These are phyloP conservation scores for Parmelia sp. DNA, from an alignment of 495 filamentous ascomycete species.

Conservation along the genomic window DNA sequence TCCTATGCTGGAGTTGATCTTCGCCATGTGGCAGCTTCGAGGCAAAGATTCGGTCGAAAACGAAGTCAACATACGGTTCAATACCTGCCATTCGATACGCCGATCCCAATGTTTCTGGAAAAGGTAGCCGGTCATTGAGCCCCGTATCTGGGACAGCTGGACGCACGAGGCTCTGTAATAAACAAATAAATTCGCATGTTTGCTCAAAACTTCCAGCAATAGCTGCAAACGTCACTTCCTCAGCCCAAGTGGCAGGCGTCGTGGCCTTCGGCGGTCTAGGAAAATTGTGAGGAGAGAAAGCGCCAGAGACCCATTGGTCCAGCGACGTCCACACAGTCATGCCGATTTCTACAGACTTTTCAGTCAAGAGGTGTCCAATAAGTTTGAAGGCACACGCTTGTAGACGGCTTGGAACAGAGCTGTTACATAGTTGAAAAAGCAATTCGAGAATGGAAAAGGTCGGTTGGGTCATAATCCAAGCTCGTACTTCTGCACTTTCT, in stretches of 20 bases:
- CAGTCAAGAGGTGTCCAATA: slow-evolving; percentile 59
- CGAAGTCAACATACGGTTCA: slow-evolving; percentile 86
- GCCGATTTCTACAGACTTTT: slow-evolving; percentile 53
- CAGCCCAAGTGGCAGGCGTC: slow-evolving; percentile 41
- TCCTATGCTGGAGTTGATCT: slow-evolving; percentile 55
- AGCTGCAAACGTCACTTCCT: slow-evolving; percentile 50
- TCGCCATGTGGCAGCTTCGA: slow-evolving; percentile 52
- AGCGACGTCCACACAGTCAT: slow-evolving; percentile 62
- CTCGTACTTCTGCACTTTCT: slow-evolving; percentile 59
- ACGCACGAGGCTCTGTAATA: slow-evolving; percentile 61
- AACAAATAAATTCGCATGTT: slow-evolving; percentile 68
- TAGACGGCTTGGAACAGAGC: slow-evolving; percentile 63
- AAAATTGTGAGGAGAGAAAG: slow-evolving; percentile 37
- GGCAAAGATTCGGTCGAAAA: slow-evolving; percentile 66
- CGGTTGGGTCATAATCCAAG: slow-evolving; percentile 61
- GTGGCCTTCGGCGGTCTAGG: slow-evolving; percentile 34
- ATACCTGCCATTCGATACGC: slow-evolving; percentile 76
- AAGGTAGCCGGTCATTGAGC: slow-evolving; percentile 70
- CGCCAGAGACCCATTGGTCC: slow-evolving; percentile 65
- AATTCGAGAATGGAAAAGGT: slow-evolving; percentile 56
- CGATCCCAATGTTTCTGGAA: slow-evolving; percentile 80
- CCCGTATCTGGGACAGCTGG: slow-evolving; percentile 51
- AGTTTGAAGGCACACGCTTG: slow-evolving; percentile 68
- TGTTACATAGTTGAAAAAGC: slow-evolving; percentile 62
- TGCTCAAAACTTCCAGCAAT: slow-evolving; percentile 69